These are phyloP conservation scores for Phylloporus arenicola DNA, from an alignment of 768 basidiomycete genomes.

Conservation along the genomic window DNA sequence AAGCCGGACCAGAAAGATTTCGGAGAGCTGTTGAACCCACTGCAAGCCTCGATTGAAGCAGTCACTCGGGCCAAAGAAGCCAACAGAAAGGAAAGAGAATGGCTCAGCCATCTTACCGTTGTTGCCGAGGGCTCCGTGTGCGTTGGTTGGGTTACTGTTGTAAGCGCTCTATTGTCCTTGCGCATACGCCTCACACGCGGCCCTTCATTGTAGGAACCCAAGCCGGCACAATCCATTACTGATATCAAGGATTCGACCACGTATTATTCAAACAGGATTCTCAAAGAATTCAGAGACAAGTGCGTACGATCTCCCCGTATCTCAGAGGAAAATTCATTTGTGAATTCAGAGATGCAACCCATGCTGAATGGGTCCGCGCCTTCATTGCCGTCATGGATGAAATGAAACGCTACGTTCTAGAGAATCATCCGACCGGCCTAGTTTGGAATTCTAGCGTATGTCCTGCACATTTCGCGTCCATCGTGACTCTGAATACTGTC, in stretches of 20 bases:
- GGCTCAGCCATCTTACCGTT: slow-evolving; percentile 73
- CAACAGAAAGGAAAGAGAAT: slow-evolving; percentile 73
- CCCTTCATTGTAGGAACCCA: slow-evolving; percentile 45
- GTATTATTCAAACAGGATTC: slow-evolving; percentile 86
- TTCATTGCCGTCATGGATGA: slow-evolving; percentile 71
- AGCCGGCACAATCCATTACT: slow-evolving; percentile 73
- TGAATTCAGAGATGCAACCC: slow-evolving; percentile 68
- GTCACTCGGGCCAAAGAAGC: slow-evolving; percentile 81
- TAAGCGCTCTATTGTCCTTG: slow-evolving; percentile 35
- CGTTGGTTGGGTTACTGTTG: slow-evolving; percentile 85
- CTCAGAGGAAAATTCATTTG: slow-evolving; percentile 3
- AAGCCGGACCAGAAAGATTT: slow-evolving; percentile 68
- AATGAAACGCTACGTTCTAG: slow-evolving; percentile 74
- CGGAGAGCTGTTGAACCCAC: slow-evolving; percentile 55
- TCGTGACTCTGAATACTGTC: not conserved
- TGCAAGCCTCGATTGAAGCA: slow-evolving; percentile 67
- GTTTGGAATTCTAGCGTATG: slow-evolving; percentile 81
- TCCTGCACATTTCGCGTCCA: not conserved
- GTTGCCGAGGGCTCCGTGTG: slow-evolving; percentile 78
- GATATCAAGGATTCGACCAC: slow-evolving; percentile 82
- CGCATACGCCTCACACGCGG: not conserved
- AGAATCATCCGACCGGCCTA: slow-evolving; percentile 82
- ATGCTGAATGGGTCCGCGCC: slow-evolving; percentile 81
- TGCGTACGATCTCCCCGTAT: slow-evolving; percentile 33
- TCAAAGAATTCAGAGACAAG: slow-evolving; percentile 94